Evolutionary conservation across 2,329 filamentous ascomycete species (phyloP).

Genomic region (Dothidotthia symphoricarpi): DNA sequence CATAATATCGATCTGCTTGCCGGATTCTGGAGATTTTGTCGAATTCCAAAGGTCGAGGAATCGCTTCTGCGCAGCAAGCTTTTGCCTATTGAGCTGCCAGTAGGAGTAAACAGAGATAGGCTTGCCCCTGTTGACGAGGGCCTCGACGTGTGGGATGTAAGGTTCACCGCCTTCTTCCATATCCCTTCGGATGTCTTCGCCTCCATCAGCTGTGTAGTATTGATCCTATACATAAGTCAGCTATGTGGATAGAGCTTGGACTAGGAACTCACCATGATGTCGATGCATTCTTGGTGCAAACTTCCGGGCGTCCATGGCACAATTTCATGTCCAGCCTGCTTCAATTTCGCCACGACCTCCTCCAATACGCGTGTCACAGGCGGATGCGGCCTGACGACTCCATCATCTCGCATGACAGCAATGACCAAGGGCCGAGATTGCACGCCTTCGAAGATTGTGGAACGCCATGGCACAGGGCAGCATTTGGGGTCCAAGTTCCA

Average conservation of each 20-base stretch:
- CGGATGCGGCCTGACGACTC: conserved; percentile 56
- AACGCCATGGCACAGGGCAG: conserved; percentile 55
- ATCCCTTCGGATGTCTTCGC: conserved; percentile 60
- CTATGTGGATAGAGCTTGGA: no score
- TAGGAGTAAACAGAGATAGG: conserved; percentile 63
- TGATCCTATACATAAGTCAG: no score
- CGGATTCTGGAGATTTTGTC: conserved; percentile 45
- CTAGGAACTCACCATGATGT: no score
- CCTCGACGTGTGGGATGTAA: conserved; percentile 50
- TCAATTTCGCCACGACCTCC: conserved; percentile 41
- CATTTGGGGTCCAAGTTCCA: conserved; percentile 58
- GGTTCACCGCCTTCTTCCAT: conserved; percentile 59
- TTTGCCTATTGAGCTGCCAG: conserved; percentile 65
- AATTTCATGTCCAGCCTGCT: conserved; percentile 54
- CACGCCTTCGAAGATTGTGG: conserved; percentile 44
- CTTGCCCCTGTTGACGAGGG: conserved; percentile 50
- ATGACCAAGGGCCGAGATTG: conserved; percentile 50
- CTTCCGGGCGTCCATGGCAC: conserved; percentile 53
- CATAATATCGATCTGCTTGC: conserved; percentile 54
- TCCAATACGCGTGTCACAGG: conserved; percentile 51
- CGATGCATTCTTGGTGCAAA: conserved; percentile 56
- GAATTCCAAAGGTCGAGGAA: conserved; percentile 61
- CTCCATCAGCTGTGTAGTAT: conserved; percentile 62
- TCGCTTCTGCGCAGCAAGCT: conserved; percentile 53
- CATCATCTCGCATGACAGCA: conserved; percentile 53